Evolutionary conservation across 306 rosid species (phyloP).

Genomic region (Heteromeles arbutifolia): DNA sequence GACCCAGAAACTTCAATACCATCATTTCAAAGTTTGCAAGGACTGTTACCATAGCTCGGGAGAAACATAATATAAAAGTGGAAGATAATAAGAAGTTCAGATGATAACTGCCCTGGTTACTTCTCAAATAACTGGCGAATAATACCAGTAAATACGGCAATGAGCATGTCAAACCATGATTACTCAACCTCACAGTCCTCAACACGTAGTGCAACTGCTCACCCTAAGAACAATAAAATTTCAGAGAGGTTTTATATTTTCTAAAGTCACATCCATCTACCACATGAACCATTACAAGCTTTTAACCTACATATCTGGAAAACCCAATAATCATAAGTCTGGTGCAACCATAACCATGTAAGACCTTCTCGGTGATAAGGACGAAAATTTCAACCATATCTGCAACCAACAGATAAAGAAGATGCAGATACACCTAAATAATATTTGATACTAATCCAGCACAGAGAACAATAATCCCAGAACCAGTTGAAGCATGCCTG

Average conservation of each 20-base stretch:
- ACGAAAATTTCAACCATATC: slow-evolving; percentile 18
- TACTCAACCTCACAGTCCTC: slow-evolving; percentile 19
- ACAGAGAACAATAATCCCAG: slow-evolving; percentile 5
- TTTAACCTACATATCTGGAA: slow-evolving; percentile 14
- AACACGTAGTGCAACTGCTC: not conserved
- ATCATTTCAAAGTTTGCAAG: slow-evolving; percentile 39
- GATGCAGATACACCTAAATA: slow-evolving; percentile 9
- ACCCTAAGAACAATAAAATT: slow-evolving; percentile 10
- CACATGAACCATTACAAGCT: slow-evolving; percentile 13
- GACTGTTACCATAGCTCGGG: slow-evolving; percentile 39
- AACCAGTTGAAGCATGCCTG: slow-evolving; percentile 18
- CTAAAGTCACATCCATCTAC: slow-evolving; percentile 26
- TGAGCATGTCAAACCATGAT: slow-evolving; percentile 20
- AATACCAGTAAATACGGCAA: slow-evolving; percentile 16
- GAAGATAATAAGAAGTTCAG: slow-evolving; percentile 28
- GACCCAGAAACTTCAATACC: slow-evolving; percentile 39
- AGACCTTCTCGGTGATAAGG: slow-evolving; percentile 1
- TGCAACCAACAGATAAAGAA: slow-evolving; percentile 25
- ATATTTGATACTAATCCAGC: slow-evolving; percentile 13
- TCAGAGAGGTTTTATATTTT: slow-evolving; percentile 10
- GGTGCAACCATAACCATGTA: slow-evolving; percentile 22
- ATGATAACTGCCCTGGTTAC: slow-evolving; percentile 34
- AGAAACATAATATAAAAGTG: slow-evolving; percentile 16
- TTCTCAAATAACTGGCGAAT: slow-evolving; percentile 24
- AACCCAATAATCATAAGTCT: slow-evolving; percentile 11